Evolutionary conservation across 2,329 filamentous ascomycete species (phyloP), one percentile per base, ranked within the genome.

Genomic region (Xylariaceae sp.): DNA sequence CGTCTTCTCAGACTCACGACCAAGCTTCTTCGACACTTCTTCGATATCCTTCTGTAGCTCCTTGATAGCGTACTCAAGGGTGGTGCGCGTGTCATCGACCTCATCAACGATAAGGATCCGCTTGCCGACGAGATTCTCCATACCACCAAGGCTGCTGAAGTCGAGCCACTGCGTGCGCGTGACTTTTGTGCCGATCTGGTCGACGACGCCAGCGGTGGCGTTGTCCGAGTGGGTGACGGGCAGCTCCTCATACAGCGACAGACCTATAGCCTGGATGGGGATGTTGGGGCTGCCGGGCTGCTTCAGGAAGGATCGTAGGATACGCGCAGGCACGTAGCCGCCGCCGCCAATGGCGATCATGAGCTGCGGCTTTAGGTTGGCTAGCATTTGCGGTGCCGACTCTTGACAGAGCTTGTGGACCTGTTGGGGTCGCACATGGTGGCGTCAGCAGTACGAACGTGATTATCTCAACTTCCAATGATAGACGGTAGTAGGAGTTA

Each of bases 161-260:
- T 99, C 95, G 56, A 99, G 87, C 95, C 95, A 99, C 84, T 99
- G 95, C 34, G 95, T 98, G 68, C 95, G 90, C 37, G 92, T 98
- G 68, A 99, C 95, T 79, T 96, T 95, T 65, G 91, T 97, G 65
- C 94, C 94, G 39, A 90, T 88, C 62, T 83, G 79, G 78, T 99
- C 95, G 70, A 91, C 82, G 57, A 78, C 76, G 51, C 74, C 73
- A 47, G 78, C 75, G 57, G 78, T 79, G 47, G 68, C 68, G 56
- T 77, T 75, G 55, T 81, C 78, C 56, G 84, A 82, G 62, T 82
- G 81, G 58, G 80, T 80, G 47, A 76, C 70, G 58, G 82, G 73
- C 44, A 98, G 88, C 62, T 87, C 83, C 79, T 99, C 95, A 82
- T 99, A 99, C 53, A 99, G 88, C 19, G 94, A 98, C 64, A 99